Conservation (phyloP, 352 stramenopile genomes). For the Phytophthora foliorum region DNA sequence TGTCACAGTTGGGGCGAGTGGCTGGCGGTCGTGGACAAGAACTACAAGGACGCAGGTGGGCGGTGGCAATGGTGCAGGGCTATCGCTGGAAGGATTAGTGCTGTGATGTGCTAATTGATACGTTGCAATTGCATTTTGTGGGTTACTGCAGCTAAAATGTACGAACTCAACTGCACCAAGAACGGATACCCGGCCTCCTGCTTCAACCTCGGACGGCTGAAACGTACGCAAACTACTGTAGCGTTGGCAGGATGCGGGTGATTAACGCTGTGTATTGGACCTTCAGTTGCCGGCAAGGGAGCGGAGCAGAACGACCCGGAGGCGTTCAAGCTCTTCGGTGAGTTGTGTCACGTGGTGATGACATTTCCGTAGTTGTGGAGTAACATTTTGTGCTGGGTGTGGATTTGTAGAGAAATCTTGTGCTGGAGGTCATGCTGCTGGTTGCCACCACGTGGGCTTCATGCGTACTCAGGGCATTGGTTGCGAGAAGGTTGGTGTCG, state of each 20-base stretch:
- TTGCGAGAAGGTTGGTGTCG: slow-evolving; percentile 63
- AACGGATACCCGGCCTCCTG: slow-evolving; percentile 86
- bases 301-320: slow-evolving; percentile 73
- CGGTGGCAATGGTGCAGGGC: neutral
- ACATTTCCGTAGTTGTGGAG: neutral
- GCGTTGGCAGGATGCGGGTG: neutral
- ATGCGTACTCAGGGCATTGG: slow-evolving; percentile 83
- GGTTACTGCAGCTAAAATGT: slow-evolving; percentile 65
- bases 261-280: neutral
- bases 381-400: neutral
- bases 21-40: slow-evolving; percentile 89
- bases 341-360: slow-evolving; percentile 4
- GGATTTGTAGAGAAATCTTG: slow-evolving; percentile 77
- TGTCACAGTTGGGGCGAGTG: slow-evolving; percentile 91
- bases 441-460: slow-evolving; percentile 88
- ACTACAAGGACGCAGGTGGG: slow-evolving; percentile 78
- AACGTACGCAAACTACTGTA: slow-evolving; percentile 49
- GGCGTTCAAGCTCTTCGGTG: slow-evolving; percentile 80
- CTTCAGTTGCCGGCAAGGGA: slow-evolving; percentile 82
- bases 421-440: slow-evolving; percentile 72
- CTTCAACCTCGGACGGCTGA: slow-evolving; percentile 88
- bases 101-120: neutral
- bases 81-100: neutral
- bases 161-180: slow-evolving; percentile 87
- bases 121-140: neutral